Conservation (phyloP, 495 filamentous ascomycete genomes). For the Annulohypoxylon stygium region DNA sequence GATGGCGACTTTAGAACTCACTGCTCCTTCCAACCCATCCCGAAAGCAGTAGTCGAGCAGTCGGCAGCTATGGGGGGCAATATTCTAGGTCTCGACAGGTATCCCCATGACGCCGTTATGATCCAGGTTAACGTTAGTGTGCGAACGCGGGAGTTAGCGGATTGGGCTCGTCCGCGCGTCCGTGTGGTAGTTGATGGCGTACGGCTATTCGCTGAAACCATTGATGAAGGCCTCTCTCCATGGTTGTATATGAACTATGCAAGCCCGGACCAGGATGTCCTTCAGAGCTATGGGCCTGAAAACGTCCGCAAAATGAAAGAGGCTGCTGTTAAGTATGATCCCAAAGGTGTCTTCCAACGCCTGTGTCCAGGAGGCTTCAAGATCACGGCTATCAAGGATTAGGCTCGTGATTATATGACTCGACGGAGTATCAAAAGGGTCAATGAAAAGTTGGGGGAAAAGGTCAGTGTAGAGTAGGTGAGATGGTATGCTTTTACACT, state of each 20-base stretch:
- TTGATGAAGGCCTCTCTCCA: neutral
- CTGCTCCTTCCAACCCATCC: too few species aligned
- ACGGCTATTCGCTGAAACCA: neutral
- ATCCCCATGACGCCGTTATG: neutral
- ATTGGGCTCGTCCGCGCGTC: neutral
- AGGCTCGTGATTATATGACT: too few species aligned
- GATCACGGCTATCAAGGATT: conserved; percentile 8
- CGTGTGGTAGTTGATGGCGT: neutral
- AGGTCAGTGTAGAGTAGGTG: too few species aligned
- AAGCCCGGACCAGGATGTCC: neutral
- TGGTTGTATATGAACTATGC: conserved; percentile 20
- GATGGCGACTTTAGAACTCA: too few species aligned
- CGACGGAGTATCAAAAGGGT: too few species aligned
- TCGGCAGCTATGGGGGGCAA: neutral
- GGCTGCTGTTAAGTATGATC: conserved; percentile 10
- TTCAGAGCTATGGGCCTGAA: conserved; percentile 3
- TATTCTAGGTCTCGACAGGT: neutral
- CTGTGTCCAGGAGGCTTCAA: conserved; percentile 13
- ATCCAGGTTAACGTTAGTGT: neutral
- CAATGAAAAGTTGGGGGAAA: too few species aligned
- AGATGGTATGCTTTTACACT: too few species aligned
- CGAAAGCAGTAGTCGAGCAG: too few species aligned
- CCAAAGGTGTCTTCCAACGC: neutral
- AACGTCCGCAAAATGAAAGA: conserved; percentile 2
- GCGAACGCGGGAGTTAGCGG: neutral